Base-by-base conservation (phyloP, 2,329 filamentous ascomycete genomes). In the Cordyceps sp. region DNA sequence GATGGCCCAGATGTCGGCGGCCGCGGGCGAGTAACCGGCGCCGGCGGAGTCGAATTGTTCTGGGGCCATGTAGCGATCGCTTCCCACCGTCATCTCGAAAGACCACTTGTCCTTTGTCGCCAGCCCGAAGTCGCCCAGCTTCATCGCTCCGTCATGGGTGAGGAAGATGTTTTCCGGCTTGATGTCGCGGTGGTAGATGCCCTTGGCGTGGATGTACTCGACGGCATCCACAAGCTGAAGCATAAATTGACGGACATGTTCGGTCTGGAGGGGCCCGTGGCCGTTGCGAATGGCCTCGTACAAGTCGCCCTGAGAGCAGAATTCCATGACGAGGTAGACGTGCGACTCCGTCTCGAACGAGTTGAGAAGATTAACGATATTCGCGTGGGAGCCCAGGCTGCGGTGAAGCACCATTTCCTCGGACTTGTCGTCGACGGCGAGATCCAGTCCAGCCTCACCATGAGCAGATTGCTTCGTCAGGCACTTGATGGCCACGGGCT, bases 111-210 rank as follows among this genome's bases (percentile, higher is more conserved):
- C 84, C 6, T 75, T 81, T 10, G 88, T 94, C 32, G 86, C 86
- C 39, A 98, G 66, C 33, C 90, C 90, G 52, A 96, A 93, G 56
- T 98, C 90, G 47, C 90, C 90, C 23, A 98, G 74, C 62, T 98
- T 98, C 80, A 96, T 81, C 25, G 78, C 69, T 33, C 88, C 88
- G 43, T 78, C 72, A 37, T 86, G 72, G 36, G 77, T 81, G 40
- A 98, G 67, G 55, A 98, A 96, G 55, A 98, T 93, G 64, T 98
- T 98, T 67, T 98, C 90, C 1, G 90, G 90, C 63, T 98, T 98
- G 71, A 98, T 94, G 56, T 98, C 90, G 38, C 90, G 82, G 52
- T 98, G 90, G 54, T 85, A 94, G 50, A 96, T 73, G 41, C 84
- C 86, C 54, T 86, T 86, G 40, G 71, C 69, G 55, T 98, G 90